Evolutionary conservation across 78 protist genomes (phyloP).

Genomic region (Dictyostelium purpureum): DNA sequence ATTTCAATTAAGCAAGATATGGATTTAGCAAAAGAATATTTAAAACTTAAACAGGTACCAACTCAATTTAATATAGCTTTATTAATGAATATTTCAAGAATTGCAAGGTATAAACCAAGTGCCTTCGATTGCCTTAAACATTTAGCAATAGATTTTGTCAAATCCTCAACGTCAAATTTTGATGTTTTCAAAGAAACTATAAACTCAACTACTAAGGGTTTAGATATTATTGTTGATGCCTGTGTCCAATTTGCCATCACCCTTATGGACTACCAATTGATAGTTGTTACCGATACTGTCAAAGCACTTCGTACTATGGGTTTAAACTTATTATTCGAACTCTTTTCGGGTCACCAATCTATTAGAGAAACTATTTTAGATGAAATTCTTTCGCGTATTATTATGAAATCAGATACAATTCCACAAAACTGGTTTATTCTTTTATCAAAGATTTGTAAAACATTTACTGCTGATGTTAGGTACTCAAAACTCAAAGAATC

Average conservation of each 20-base stretch:
- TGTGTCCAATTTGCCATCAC: constrained; percentile 20
- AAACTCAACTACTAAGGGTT: neutral
- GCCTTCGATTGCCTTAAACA: neutral
- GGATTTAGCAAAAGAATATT: constrained; percentile 46
- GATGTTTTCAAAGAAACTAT: neutral
- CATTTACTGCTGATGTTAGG: neutral
- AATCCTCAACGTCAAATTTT: neutral
- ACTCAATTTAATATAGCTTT: constrained; percentile 12
- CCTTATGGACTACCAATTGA: constrained; percentile 19
- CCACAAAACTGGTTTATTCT: constrained; percentile 18
- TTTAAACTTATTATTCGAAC: neutral
- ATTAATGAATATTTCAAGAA: constrained; percentile 1
- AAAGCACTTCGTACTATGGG: constrained; percentile 26
- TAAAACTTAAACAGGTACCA: neutral
- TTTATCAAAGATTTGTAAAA: neutral
- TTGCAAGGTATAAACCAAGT: constrained; percentile 12
- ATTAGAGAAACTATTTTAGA: constrained; percentile 17
- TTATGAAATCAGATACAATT: constrained; percentile 27
- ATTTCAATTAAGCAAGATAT: constrained; percentile 19
- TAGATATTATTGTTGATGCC: constrained; percentile 18
- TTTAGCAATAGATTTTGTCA: neutral
- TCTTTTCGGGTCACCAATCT: neutral
- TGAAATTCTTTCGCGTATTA: constrained; percentile 34
- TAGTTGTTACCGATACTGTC: constrained; percentile 24
- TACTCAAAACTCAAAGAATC: constrained; percentile 38